Evolutionary conservation across 108 stramenopile species (phyloP).

Genomic region (Chaetoceros tenuissimus): DNA sequence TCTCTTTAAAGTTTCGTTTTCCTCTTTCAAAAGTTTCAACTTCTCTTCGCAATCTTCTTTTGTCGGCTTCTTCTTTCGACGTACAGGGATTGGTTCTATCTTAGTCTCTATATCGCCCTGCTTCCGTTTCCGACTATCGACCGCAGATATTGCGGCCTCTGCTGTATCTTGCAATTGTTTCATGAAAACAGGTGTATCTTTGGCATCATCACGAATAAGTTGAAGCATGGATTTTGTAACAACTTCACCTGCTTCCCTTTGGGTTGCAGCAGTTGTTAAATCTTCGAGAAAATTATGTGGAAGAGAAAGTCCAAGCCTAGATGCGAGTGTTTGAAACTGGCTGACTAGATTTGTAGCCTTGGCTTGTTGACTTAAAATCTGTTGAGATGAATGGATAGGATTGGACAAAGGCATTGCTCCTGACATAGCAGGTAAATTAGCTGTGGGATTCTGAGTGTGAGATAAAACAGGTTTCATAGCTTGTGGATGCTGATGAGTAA

Average conservation of each 20-base stretch:
- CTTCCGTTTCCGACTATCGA: slow-evolving; percentile 24
- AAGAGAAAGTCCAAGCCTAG: slow-evolving; percentile 40
- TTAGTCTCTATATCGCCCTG: not conserved
- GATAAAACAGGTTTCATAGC: too few relatives aligned
- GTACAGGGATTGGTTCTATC: not conserved
- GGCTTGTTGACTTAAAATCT: not conserved
- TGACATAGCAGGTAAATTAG: too few relatives aligned
- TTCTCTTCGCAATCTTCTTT: slow-evolving; percentile 41
- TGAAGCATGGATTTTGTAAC: not conserved
- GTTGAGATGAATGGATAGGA: not conserved
- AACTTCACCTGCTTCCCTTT: not conserved
- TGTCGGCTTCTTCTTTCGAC: slow-evolving; percentile 32
- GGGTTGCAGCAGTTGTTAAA: slow-evolving; percentile 26
- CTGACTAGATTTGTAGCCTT: slow-evolving; percentile 32
- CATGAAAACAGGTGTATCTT: slow-evolving; percentile 8
- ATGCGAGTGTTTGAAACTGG: slow-evolving; percentile 50
- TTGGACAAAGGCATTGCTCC: too few relatives aligned
- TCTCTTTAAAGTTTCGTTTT: slow-evolving; percentile 54
- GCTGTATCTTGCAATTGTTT: slow-evolving; percentile 30
- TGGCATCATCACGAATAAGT: not conserved
- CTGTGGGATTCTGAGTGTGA: too few relatives aligned
- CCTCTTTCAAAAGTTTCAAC: slow-evolving; percentile 38
- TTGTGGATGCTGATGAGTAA: too few relatives aligned
- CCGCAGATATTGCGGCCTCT: slow-evolving; percentile 35
- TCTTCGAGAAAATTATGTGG: slow-evolving; percentile 28